Percentiles rank a stretch among this genome's conserved stretches.
Conservation (phyloP, 2,329 filamentous ascomycete species). For the Aureobasidium sp. region DNA sequence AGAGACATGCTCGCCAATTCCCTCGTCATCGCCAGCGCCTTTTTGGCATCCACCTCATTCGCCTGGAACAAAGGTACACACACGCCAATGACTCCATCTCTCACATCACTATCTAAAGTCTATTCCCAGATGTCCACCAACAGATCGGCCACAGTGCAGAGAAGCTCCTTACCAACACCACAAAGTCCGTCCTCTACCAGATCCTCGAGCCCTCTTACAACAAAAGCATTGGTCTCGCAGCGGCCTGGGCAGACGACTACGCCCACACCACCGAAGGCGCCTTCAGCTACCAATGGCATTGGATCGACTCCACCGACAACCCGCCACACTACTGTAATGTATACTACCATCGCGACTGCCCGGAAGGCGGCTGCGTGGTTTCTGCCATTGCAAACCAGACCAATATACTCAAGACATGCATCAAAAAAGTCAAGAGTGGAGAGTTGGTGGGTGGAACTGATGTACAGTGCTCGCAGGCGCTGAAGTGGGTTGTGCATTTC, state of each 20-base stretch:
- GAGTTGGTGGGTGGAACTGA: slow-evolving; percentile 24
- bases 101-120: background rate
- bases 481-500: slow-evolving; percentile 38
- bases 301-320: slow-evolving; percentile 33
- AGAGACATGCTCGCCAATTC: background rate
- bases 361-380: slow-evolving; percentile 34
- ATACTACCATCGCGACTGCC: slow-evolving; percentile 33
- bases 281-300: slow-evolving; percentile 38
- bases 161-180: slow-evolving; percentile 29
- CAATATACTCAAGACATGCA: slow-evolving; percentile 31
- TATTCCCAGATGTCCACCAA: slow-evolving; percentile 28
- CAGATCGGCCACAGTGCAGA: slow-evolving; percentile 37
- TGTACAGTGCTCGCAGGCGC: slow-evolving; percentile 34
- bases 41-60: background rate
- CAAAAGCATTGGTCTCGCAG: slow-evolving; percentile 33
- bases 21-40: background rate
- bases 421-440: slow-evolving; percentile 26
- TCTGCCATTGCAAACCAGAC: slow-evolving; percentile 38
- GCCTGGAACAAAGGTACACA: slow-evolving; percentile 7
- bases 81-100: background rate
- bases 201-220: slow-evolving; percentile 36
- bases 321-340: slow-evolving; percentile 29
- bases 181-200: slow-evolving; percentile 27
- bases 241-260: slow-evolving; percentile 36
- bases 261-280: slow-evolving; percentile 33